These are phyloP conservation scores for Trypanosoma caninum DNA, from an alignment of 208 protist species.

Conservation along the genomic window DNA sequence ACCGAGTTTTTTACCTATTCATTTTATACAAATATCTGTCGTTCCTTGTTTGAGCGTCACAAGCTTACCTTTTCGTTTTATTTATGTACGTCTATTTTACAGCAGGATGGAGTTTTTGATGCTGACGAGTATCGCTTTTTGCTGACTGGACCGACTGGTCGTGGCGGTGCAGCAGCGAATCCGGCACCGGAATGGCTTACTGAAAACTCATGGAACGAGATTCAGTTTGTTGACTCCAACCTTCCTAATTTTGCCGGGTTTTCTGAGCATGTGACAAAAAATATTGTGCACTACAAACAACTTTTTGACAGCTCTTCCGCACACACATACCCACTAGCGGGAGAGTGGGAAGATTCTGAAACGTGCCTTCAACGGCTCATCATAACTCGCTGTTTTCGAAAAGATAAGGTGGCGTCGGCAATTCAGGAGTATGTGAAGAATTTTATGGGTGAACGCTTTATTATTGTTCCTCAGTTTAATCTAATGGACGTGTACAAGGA, in stretches of 20 bases:
- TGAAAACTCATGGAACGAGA: conserved; percentile 91
- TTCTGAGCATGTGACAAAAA: conserved; percentile 69
- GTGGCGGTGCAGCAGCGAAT: conserved; percentile 61
- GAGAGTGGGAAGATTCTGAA: conserved; percentile 71
- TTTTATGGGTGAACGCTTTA: conserved; percentile 92
- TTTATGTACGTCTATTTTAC: conserved; percentile 89
- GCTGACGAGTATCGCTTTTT: conserved; percentile 90
- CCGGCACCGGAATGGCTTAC: conserved; percentile 92
- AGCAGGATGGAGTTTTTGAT: conserved; percentile 76
- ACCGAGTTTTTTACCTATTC: conserved; percentile 97
- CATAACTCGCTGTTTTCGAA: conserved; percentile 93
- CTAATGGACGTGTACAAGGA: conserved; percentile 93
- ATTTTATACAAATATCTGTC: conserved; percentile 97
- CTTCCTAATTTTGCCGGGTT: conserved; percentile 85
- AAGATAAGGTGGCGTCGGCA: conserved; percentile 94
- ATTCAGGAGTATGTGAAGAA: conserved; percentile 93
- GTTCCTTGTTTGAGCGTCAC: conserved; percentile 98
- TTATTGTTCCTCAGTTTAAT: conserved; percentile 95
- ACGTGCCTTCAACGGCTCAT: conserved; percentile 93
- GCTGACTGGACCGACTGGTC: conserved; percentile 82
- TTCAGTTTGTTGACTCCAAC: conserved; percentile 79
- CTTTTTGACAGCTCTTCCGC: conserved; percentile 93
- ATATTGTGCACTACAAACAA: conserved; percentile 81
- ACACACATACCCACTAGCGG: conserved; percentile 77
- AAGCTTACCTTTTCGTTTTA: conserved; percentile 98